These are phyloP conservation scores for Phoma herbarum DNA, from an alignment of 2,329 filamentous ascomycete genomes.

Conservation along the genomic window DNA sequence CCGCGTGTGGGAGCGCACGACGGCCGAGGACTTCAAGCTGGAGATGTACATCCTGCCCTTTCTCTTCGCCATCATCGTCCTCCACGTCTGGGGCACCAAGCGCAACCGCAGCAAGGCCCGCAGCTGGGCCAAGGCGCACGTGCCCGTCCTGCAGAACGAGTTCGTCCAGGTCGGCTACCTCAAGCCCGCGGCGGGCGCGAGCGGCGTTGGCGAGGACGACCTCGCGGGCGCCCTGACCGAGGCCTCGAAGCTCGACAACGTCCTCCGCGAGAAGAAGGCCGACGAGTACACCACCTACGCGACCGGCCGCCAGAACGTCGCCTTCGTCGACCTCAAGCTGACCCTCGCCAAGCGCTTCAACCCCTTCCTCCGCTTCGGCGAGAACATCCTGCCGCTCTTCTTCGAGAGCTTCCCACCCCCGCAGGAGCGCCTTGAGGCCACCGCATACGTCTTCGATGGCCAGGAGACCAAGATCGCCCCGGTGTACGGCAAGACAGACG, in stretches of 20 bases:
- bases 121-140: slow-evolving; percentile 80
- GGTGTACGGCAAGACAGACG: slow-evolving; percentile 67
- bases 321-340: slow-evolving; percentile 87
- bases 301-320: slow-evolving; percentile 89
- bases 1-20: slow-evolving; percentile 90
- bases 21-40: slow-evolving; percentile 81
- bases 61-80: slow-evolving; percentile 75
- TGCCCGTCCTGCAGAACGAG: slow-evolving; percentile 76
- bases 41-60: slow-evolving; percentile 84
- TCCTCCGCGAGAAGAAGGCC: slow-evolving; percentile 86
- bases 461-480: slow-evolving; percentile 82
- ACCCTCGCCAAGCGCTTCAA: slow-evolving; percentile 88
- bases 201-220: slow-evolving; percentile 53
- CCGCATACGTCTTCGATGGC: slow-evolving; percentile 89
- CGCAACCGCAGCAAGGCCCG: slow-evolving; percentile 82
- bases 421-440: slow-evolving; percentile 77
- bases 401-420: slow-evolving; percentile 78
- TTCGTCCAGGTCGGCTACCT: slow-evolving; percentile 87
- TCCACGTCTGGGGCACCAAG: slow-evolving; percentile 83
- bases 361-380: slow-evolving; percentile 72
- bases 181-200: slow-evolving; percentile 57
- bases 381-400: slow-evolving; percentile 76
- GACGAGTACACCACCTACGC: slow-evolving; percentile 89
- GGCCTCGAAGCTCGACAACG: slow-evolving; percentile 60
- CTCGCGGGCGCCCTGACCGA: slow-evolving; percentile 51